These are phyloP conservation scores for Lepraria neglecta DNA, from an alignment of 495 filamentous ascomycete genomes.

Conservation along the genomic window DNA sequence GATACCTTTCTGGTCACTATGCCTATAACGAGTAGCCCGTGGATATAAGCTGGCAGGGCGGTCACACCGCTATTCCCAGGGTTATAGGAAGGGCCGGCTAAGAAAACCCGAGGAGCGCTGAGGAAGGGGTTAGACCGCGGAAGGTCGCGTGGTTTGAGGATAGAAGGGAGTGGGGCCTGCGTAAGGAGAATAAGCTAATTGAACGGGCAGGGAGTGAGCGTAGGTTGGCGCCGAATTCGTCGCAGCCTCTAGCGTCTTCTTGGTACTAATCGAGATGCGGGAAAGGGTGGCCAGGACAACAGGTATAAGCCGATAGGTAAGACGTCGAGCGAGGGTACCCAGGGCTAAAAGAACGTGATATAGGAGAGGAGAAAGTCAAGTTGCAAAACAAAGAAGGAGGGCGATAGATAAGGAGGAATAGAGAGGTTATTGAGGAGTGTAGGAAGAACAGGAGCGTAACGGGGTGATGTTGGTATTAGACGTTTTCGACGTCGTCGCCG, in stretches of 20 bases:
- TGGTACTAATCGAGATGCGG: background rate
- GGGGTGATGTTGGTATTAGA: too few relatives aligned
- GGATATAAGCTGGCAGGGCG: background rate
- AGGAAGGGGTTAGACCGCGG: constrained; percentile 1
- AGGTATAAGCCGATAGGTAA: background rate
- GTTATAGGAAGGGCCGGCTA: background rate
- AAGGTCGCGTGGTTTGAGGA: constrained; percentile 12
- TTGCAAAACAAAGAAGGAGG: background rate
- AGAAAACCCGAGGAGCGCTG: background rate
- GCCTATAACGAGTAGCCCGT: background rate
- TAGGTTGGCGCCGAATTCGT: background rate
- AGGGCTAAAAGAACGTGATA: too few relatives aligned
- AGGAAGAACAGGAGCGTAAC: too few relatives aligned
- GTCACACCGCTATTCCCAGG: background rate
- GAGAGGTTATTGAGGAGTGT: background rate
- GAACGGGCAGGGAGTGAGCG: background rate
- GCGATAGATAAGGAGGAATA: constrained; percentile 1
- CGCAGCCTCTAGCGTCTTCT: constrained; percentile 5
- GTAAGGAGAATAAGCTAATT: constrained; percentile 9
- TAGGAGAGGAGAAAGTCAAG: constrained; percentile 1
- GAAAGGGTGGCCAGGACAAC: background rate
- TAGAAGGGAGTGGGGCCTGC: constrained; percentile 9
- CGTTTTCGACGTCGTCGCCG: too few relatives aligned
- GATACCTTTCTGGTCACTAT: background rate
- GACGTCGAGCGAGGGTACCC: too few relatives aligned